Base-by-base conservation (phyloP, 148 eudicot species). In the Simmondsia chinensis region DNA sequence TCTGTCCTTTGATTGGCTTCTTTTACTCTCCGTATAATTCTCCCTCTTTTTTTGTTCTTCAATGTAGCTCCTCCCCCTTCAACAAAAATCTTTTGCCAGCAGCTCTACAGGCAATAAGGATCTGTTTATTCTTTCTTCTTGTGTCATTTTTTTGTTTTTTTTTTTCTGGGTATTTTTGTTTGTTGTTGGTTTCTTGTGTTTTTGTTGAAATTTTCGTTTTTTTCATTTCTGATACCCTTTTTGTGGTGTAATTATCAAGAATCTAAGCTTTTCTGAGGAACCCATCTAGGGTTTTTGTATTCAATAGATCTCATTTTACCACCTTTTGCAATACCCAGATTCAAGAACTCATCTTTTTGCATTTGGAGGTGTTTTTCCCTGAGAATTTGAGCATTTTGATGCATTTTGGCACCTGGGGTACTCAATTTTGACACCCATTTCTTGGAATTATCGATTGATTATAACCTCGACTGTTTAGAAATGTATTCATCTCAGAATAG, bases 401-500 rank as follows among this genome's bases (percentile, higher is more conserved):
- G 43, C 41, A 50, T 54, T 44, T 45, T 13, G 52, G 32, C 9
- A 38, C 60, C 28, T 44, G 47, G 40, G 23, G 29, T 31, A 17
- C 22, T 21, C 12, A 30, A 38, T 16, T 53, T 43, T 27, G 52
- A 29, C 24, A 18, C 11, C 36, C 46, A 5, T 18, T 23, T 54
- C 30, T 22, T n/a, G n/a, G n/a, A n/a, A n/a, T n/a, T n/a, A n/a
- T n/a, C n/a, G n/a, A n/a, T n/a, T n/a, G n/a, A n/a, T n/a, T n/a
- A n/a, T n/a, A n/a, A n/a, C n/a, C n/a, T n/a, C n/a, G n/a, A n/a
- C n/a, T n/a, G n/a, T n/a, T n/a, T n/a, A 30, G 66, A 57, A 45
- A 87, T 87, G 97, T 69, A 76, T 59, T 84, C 70, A 34, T 56
- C 66, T 18, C 72, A 82, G 20, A 69, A 74, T 60, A 73, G 46